Evolutionary conservation across 495 filamentous ascomycete species (phyloP).

Genomic region (Cercophora newfieldiana): DNA sequence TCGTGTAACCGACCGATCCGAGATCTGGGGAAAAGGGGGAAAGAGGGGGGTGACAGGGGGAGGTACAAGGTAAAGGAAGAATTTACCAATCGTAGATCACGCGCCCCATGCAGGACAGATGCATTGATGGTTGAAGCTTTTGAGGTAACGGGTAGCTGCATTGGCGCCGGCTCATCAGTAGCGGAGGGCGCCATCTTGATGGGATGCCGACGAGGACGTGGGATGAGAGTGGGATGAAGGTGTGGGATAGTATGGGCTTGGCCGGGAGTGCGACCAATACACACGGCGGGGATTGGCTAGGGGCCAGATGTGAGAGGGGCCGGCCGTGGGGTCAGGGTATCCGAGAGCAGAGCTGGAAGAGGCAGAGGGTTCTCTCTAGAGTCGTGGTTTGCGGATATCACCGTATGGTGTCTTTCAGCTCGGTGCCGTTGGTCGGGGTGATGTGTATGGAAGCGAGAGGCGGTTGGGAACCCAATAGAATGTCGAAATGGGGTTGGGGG

Average conservation of each 20-base stretch:
- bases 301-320: constrained; percentile 23
- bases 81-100: constrained; percentile 53
- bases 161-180: constrained; percentile 41
- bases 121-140: constrained; percentile 48
- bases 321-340: constrained; percentile 28
- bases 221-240: constrained; percentile 36
- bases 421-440: not conserved
- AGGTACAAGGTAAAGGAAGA: constrained; percentile 13
- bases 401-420: constrained; percentile 23
- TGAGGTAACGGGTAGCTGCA: constrained; percentile 45
- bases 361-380: constrained; percentile 10
- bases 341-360: constrained; percentile 20
- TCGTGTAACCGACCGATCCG: constrained; percentile 32
- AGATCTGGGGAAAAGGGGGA: constrained; percentile 16
- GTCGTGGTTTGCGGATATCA: not conserved
- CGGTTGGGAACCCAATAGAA: not conserved
- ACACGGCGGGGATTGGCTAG: constrained; percentile 28
- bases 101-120: constrained; percentile 53
- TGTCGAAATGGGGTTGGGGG: not conserved
- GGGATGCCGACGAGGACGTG: constrained; percentile 31
- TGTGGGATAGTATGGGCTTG: constrained; percentile 30
- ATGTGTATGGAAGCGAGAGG: constrained; percentile 12
- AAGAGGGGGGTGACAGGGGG: constrained; percentile 1
- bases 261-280: constrained; percentile 7
- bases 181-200: constrained; percentile 50